Base-by-base conservation (phyloP, 352 stramenopile genomes). In the Detonula confervacea region DNA sequence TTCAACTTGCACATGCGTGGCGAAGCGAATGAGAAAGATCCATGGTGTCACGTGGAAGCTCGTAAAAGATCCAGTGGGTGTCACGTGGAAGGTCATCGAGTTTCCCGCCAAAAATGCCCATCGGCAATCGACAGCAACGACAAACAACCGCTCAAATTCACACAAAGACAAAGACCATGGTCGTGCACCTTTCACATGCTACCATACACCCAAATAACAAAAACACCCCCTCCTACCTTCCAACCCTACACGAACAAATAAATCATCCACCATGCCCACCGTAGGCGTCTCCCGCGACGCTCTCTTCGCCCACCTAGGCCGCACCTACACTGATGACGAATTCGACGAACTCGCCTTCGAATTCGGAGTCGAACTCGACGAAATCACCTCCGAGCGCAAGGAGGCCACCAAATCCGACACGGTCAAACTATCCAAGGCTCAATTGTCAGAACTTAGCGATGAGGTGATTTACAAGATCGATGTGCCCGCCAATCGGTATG, bases 321-420 rank as follows among this genome's bases (percentile, higher is more conserved):
- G 98, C 86, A 95, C 87, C 52, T 99, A 98, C 93, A 99, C 97
- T 56, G 96, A 97, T 51, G 94, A 99, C 66, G 97, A 99, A 84
- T 99, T 99, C 88, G 97, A 99, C 80, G 94, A 99, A 72, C 92
- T 99, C 18, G 99, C 97, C 90, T 99, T 99, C 87, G 97, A 99
- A 91, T 99, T 99, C 82, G 98, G 98, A 64, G 98, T 99, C 70
- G 97, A 99, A 84, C 88, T 99, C 69, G 95, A 98, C 73, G 95
- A 98, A 74, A 93, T 98, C 42, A 96, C 95, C 9, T 95, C 90
- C 2, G 95, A 97, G 75, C 83, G 81, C 11, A 87, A 95, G 67
- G 87, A 95, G 76, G 89, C 88, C 39, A 77, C 86, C 39, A 95
- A 95, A 60, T 87, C 80, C 20, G 60, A 73, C 20, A 87, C 83